Conservation (phyloP, 495 filamentous ascomycete species). For the Talaromyces thailandensis region DNA sequence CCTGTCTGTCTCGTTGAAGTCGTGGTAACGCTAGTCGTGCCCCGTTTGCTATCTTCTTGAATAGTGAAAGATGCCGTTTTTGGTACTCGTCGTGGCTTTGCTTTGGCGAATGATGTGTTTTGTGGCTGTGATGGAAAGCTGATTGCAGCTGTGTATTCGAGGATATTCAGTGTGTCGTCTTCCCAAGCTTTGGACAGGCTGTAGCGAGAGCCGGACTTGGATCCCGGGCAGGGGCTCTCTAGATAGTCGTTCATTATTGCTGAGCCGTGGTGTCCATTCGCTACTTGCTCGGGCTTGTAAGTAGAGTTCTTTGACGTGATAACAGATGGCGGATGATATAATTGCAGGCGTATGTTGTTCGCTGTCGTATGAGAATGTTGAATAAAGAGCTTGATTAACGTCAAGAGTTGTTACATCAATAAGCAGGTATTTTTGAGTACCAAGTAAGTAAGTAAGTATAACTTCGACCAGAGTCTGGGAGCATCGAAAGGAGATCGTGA, state of each 20-base stretch:
- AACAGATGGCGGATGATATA: background rate
- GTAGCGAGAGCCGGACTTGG: background rate
- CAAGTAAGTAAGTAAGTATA: too few relatives aligned
- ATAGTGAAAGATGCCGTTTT: slow-evolving; percentile 24
- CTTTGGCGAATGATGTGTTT: slow-evolving; percentile 16
- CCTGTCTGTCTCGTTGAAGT: background rate
- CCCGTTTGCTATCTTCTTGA: slow-evolving; percentile 20
- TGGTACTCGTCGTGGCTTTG: slow-evolving; percentile 23
- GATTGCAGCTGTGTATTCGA: slow-evolving; percentile 24
- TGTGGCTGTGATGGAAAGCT: slow-evolving; percentile 31
- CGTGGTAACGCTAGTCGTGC: background rate
- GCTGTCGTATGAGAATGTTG: background rate
- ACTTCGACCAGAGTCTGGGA: too few relatives aligned
- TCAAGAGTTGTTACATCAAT: too few relatives aligned
- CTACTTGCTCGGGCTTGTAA: background rate
- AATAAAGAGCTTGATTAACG: background rate
- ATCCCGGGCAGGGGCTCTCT: slow-evolving; percentile 4
- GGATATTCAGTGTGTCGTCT: slow-evolving; percentile 9
- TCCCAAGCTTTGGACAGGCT: background rate
- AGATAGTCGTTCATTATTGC: background rate
- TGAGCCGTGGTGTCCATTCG: background rate
- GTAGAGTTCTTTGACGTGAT: background rate
- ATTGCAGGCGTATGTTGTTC: background rate
- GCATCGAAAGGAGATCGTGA: background rate
- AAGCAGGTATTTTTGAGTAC: too few relatives aligned